These are phyloP conservation scores for Ophiobolus disseminans DNA, from an alignment of 2,329 filamentous ascomycete species.

Conservation along the genomic window DNA sequence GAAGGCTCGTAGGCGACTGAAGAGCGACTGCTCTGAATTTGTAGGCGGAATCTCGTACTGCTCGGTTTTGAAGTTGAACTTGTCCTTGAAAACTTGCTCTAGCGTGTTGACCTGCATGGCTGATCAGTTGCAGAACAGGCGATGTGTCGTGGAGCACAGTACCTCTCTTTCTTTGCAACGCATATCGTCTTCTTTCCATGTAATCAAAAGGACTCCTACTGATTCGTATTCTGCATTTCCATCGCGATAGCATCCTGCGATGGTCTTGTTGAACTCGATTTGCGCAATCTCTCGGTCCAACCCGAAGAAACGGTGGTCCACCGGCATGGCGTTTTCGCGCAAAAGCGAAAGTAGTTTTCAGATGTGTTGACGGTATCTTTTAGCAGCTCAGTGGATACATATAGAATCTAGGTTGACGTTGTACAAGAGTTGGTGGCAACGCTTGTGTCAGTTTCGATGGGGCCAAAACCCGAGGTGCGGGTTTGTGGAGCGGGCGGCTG, in stretches of 20 bases:
- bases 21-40: conserved; percentile 2
- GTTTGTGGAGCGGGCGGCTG: no score
- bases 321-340: neutral
- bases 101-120: conserved; percentile 2
- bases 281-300: conserved; percentile 11
- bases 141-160: neutral
- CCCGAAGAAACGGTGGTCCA: conserved; percentile 1
- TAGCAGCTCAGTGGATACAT: no score
- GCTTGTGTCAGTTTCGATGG: no score
- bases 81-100: conserved; percentile 8
- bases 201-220: conserved; percentile 18
- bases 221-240: conserved; percentile 17
- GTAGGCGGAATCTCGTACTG: conserved; percentile 15
- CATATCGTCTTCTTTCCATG: conserved; percentile 18
- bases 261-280: conserved; percentile 18
- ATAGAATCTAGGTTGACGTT: no score
- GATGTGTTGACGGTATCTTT: no score
- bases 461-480: no score
- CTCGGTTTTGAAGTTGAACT: conserved; percentile 17
- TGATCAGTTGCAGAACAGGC: neutral
- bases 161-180: conserved; percentile 16
- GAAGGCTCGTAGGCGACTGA: conserved; percentile 9
- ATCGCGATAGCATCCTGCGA: conserved; percentile 19
- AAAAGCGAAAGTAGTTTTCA: no score
- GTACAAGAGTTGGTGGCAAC: no score